Evolutionary conservation across 192 early-diverging fungal genomes (phyloP).

Genomic region (Coemansia sp.): DNA sequence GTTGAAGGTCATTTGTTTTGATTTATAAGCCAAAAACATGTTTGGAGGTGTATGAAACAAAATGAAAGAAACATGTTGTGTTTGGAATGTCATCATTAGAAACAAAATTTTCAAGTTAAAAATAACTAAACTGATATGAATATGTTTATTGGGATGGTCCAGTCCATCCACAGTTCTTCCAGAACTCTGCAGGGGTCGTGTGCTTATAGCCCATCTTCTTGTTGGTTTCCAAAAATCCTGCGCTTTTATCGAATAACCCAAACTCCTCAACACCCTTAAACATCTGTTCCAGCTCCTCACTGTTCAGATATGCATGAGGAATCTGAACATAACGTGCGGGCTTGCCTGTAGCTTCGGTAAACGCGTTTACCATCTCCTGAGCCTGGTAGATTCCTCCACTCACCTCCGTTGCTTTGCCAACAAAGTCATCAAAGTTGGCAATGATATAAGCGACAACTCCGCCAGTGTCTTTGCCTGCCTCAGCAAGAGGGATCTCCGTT

Average conservation of each 20-base stretch:
- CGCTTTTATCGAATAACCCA: constrained; percentile 8
- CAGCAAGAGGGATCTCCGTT: constrained; percentile 31
- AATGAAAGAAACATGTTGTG: no score
- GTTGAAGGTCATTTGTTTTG: no score
- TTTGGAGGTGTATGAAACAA: no score
- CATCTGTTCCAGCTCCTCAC: constrained; percentile 13
- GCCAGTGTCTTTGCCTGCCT: constrained; percentile 34
- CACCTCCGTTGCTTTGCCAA: constrained; percentile 12
- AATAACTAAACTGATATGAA: not conserved
- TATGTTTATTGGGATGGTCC: constrained; percentile 45
- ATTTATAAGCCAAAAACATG: no score
- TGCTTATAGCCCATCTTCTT: constrained; percentile 15
- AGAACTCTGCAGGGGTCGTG: constrained; percentile 24
- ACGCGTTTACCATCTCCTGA: constrained; percentile 41
- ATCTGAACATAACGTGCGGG: constrained; percentile 29
- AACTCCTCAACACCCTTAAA: constrained; percentile 15
- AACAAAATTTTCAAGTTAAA: no score
- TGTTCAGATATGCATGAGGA: constrained; percentile 16
- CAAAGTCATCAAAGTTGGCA: constrained; percentile 30
- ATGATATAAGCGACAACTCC: constrained; percentile 34
- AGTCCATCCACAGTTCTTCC: constrained; percentile 44
- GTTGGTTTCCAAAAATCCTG: constrained; percentile 19
- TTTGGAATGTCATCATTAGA: no score
- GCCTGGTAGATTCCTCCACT: constrained; percentile 37
- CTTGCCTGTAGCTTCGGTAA: constrained; percentile 36